Evolutionary conservation across 169 alveolate genomes (phyloP).

Genomic region (Plasmodium reichenowi): DNA sequence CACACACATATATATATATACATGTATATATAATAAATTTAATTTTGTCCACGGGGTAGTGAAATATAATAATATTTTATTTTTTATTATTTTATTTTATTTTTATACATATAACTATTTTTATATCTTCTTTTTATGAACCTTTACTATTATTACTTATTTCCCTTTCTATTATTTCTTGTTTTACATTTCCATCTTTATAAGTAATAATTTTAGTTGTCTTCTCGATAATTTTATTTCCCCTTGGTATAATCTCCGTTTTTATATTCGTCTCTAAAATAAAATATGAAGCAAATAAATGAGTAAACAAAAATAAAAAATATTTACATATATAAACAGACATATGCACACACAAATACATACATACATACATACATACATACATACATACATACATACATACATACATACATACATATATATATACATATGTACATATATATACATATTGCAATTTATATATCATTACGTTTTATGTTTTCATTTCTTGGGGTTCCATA

Average conservation of each 20-base stretch:
- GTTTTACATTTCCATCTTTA: conserved; percentile 55
- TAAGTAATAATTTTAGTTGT: conserved; percentile 70
- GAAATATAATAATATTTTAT: not conserved
- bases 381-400: not conserved
- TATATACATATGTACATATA: not conserved
- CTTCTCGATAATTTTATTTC: conserved; percentile 68
- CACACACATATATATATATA: not conserved
- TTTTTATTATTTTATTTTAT: conserved; percentile 11
- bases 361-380: not conserved
- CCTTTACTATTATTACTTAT: conserved; percentile 64
- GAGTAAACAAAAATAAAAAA: not conserved
- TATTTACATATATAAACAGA: not conserved
- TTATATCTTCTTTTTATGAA: conserved; percentile 42
- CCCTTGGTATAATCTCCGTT: conserved; percentile 63
- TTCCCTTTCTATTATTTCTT: conserved; percentile 64
- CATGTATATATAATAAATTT: not conserved
- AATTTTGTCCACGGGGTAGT: not conserved
- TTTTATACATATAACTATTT: not conserved
- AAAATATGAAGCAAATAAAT: not conserved
- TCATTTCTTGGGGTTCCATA: not conserved
- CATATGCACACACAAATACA: not conserved
- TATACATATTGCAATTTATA: not conserved
- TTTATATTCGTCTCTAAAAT: conserved; percentile 65
- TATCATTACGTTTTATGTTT: conserved; percentile 31
- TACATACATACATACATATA: not conserved